phyloP scores from a whole-genome alignment of 768 basidiomycete species.

The Termitomyces sp. region DNA sequence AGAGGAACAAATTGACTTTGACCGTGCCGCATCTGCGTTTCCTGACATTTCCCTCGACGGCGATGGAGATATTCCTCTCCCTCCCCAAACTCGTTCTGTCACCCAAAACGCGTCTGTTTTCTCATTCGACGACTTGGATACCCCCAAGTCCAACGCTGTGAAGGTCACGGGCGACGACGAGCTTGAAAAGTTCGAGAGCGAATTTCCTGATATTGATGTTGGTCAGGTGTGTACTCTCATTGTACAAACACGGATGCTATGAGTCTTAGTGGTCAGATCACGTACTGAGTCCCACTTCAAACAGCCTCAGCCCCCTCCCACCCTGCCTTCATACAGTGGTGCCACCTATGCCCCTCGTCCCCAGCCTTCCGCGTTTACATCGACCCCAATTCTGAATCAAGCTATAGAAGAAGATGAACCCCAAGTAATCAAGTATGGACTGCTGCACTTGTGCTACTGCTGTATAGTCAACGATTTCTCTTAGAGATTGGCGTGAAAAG shows the following conservation, averaged over 20 bases:
- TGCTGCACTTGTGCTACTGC: not conserved
- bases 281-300: not conserved
- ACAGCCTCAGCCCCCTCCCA: slow-evolving; percentile 27
- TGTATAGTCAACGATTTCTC: not conserved
- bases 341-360: slow-evolving; percentile 74
- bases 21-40: slow-evolving; percentile 76
- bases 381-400: slow-evolving; percentile 71
- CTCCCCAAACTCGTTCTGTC: slow-evolving; percentile 25
- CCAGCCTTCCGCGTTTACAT: slow-evolving; percentile 63
- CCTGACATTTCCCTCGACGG: slow-evolving; percentile 82
- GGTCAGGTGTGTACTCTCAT: slow-evolving; percentile 25
- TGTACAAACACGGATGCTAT: not conserved
- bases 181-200: slow-evolving; percentile 78
- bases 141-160: slow-evolving; percentile 43
- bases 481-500: slow-evolving; percentile 82
- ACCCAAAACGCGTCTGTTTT: slow-evolving; percentile 39
- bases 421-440: slow-evolving; percentile 75
- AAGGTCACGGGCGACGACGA: slow-evolving; percentile 84
- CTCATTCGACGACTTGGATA: slow-evolving; percentile 64
- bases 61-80: slow-evolving; percentile 44
- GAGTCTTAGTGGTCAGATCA: not conserved
- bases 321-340: slow-evolving; percentile 34
- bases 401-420: slow-evolving; percentile 75
- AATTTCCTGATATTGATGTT: slow-evolving; percentile 78
- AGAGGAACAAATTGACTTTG: slow-evolving; percentile 71